These are phyloP conservation scores for Arxiozyma bovina DNA, from an alignment of 1,139 yeast genomes.

Conservation along the genomic window DNA sequence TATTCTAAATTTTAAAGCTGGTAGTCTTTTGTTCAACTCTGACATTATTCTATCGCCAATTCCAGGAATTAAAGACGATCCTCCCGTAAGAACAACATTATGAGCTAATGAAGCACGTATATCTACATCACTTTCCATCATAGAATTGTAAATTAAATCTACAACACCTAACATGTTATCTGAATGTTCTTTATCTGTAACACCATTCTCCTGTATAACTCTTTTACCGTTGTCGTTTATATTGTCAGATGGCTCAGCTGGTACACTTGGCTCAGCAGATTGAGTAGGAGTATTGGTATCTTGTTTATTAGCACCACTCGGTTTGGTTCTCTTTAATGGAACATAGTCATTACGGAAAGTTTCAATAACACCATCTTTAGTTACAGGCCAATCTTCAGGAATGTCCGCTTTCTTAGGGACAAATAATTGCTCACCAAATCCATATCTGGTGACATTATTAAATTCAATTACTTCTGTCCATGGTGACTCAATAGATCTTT, in stretches of 20 bases:
- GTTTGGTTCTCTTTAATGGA: constrained; percentile 52
- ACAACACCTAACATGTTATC: constrained; percentile 45
- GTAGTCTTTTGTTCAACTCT: constrained; percentile 65
- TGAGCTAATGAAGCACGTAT: constrained; percentile 84
- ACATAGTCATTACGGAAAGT: constrained; percentile 50
- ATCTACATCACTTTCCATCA: constrained; percentile 75
- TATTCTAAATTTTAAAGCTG: constrained; percentile 85
- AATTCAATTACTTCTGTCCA: constrained; percentile 50
- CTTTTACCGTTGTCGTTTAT: constrained; percentile 30
- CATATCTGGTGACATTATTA: constrained; percentile 51
- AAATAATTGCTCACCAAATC: constrained; percentile 67
- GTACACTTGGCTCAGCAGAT: constrained; percentile 6
- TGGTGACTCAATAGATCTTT: constrained; percentile 72
- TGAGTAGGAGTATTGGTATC: constrained; percentile 29
- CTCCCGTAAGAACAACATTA: constrained; percentile 87
- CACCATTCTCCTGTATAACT: constrained; percentile 19
- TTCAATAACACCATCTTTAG: constrained; percentile 27
- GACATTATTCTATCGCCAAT: constrained; percentile 70
- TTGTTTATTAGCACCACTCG: constrained; percentile 20
- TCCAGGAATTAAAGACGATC: constrained; percentile 80
- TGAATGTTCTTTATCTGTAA: constrained; percentile 2
- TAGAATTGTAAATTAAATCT: constrained; percentile 59
- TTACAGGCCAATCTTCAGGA: constrained; percentile 33
- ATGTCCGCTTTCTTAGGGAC: constrained; percentile 40
- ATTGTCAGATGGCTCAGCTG: constrained; percentile 13